A percentile compares a stretch with the other conserved stretches of the same genome.
phyloP scores from a whole-genome alignment of 1,284 basidiomycete species.

The Blastosporella zonata region DNA sequence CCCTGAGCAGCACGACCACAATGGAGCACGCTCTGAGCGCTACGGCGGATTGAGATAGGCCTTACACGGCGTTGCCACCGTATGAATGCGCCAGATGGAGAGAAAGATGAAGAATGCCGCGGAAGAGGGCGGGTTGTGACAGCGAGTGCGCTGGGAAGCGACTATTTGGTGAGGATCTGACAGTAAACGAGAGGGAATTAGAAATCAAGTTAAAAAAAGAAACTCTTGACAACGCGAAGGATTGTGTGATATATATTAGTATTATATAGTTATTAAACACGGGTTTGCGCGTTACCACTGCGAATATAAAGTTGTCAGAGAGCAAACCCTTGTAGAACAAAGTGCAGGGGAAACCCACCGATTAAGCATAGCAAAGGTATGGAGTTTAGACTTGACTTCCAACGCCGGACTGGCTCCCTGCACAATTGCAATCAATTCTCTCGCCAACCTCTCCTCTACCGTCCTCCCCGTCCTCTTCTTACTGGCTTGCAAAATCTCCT shows the following conservation, averaged over 20 bases:
- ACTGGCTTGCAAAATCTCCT: slow-evolving; percentile 64
- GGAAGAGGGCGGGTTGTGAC: slow-evolving; percentile 6
- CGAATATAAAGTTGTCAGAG: not conserved
- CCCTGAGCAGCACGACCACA: slow-evolving; percentile 5
- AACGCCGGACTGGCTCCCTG: slow-evolving; percentile 59
- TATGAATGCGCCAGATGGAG: slow-evolving; percentile 8
- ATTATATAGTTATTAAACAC: slow-evolving; percentile 9
- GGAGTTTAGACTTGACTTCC: slow-evolving; percentile 60
- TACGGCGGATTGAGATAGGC: not conserved
- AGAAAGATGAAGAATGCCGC: slow-evolving; percentile 11
- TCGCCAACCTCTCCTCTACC: slow-evolving; percentile 67
- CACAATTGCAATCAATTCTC: slow-evolving; percentile 69
- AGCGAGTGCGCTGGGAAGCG: not conserved
- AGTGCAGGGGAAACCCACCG: slow-evolving; percentile 56
- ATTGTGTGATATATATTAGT: not conserved
- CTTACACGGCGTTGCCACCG: not conserved
- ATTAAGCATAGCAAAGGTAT: slow-evolving; percentile 75
- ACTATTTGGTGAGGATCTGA: not conserved
- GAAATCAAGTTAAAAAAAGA: not conserved
- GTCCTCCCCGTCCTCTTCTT: slow-evolving; percentile 47
- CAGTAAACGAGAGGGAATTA: not conserved
- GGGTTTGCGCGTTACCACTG: slow-evolving; percentile 23
- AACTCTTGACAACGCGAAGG: not conserved
- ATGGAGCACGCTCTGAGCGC: not conserved
- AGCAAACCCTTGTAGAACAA: not conserved